These are phyloP conservation scores for Pinus taeda DNA, from an alignment of 75 land plant species.

Conservation along the genomic window DNA sequence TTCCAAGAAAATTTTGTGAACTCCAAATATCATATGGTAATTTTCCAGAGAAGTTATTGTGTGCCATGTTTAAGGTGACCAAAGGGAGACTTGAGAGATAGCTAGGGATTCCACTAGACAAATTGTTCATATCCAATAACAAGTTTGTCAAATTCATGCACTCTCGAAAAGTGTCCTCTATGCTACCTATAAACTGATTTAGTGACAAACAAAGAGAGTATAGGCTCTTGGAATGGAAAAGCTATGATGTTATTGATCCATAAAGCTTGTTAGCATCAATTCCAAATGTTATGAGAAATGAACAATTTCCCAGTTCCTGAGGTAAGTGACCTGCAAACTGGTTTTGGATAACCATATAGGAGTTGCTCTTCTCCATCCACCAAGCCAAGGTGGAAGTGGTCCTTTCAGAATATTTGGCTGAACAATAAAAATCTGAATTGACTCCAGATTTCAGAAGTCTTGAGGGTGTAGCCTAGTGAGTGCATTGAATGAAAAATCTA, in stretches of 20 bases:
- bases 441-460: conserved; percentile 14
- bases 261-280: conserved; percentile 42
- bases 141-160: conserved; percentile 52
- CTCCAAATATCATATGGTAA: conserved; percentile 55
- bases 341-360: conserved; percentile 44
- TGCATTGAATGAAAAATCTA: conserved; percentile 37
- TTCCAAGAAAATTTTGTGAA: conserved; percentile 46
- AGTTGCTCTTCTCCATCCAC: conserved; percentile 28
- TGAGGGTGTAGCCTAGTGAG: conserved; percentile 36
- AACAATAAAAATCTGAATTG: conserved; percentile 23
- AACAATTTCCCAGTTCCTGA: conserved; percentile 28
- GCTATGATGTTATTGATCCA: conserved; percentile 42
- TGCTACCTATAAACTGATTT: conserved; percentile 40
- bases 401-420: conserved; percentile 56
- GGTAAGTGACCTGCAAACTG: conserved; percentile 44
- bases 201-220: conserved; percentile 22
- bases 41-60: conserved; percentile 57
- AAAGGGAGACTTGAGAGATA: conserved; percentile 60
- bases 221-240: conserved; percentile 35
- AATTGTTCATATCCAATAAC: conserved; percentile 37
- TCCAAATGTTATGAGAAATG: conserved; percentile 19
- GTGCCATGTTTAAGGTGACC: conserved; percentile 45
- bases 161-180: conserved; percentile 31
- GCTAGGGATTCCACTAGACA: conserved; percentile 56
- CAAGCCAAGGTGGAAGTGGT: conserved; percentile 56